phyloP scores from a whole-genome alignment of 805 yeast genomes.

The Pichia phayaonensis region DNA sequence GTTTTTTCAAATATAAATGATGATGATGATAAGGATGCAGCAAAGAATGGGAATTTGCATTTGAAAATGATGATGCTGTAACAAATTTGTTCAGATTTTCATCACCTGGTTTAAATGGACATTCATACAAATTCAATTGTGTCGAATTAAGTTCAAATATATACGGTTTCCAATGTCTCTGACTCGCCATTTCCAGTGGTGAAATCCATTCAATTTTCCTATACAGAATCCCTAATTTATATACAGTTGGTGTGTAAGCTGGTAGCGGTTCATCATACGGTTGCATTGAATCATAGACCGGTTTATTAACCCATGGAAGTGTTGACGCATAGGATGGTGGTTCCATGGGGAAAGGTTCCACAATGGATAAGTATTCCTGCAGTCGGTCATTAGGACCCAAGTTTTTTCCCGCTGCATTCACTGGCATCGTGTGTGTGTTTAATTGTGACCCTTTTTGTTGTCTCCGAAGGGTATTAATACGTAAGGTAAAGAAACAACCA shows the following conservation, averaged over 20 bases:
- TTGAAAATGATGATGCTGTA: constrained; percentile 11
- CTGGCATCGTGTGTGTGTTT: neutral
- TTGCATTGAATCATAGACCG: constrained; percentile 23
- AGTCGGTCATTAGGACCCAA: neutral
- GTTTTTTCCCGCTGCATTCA: neutral
- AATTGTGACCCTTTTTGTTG: neutral
- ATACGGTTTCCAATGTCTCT: constrained; percentile 62
- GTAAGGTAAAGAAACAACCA: no score
- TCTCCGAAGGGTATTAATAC: no score
- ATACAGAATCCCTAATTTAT: constrained; percentile 46
- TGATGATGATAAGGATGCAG: constrained; percentile 14
- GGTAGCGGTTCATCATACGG: constrained; percentile 48
- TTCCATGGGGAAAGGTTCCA: constrained; percentile 32
- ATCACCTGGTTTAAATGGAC: constrained; percentile 6
- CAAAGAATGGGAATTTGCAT: constrained; percentile 8
- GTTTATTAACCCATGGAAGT: constrained; percentile 31
- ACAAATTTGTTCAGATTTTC: constrained; percentile 6
- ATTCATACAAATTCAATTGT: constrained; percentile 62
- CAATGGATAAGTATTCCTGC: constrained; percentile 18
- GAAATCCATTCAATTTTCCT: constrained; percentile 71
- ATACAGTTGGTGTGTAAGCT: constrained; percentile 54
- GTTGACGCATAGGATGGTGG: constrained; percentile 32
- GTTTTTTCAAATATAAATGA: constrained; percentile 6
- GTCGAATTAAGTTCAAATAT: constrained; percentile 79
- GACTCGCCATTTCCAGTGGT: constrained; percentile 64